Percentiles rank a stretch among this genome's conserved stretches.
Conservation (phyloP, 371 early-diverging fungal genomes). For the Apophysomyces variabilis region DNA sequence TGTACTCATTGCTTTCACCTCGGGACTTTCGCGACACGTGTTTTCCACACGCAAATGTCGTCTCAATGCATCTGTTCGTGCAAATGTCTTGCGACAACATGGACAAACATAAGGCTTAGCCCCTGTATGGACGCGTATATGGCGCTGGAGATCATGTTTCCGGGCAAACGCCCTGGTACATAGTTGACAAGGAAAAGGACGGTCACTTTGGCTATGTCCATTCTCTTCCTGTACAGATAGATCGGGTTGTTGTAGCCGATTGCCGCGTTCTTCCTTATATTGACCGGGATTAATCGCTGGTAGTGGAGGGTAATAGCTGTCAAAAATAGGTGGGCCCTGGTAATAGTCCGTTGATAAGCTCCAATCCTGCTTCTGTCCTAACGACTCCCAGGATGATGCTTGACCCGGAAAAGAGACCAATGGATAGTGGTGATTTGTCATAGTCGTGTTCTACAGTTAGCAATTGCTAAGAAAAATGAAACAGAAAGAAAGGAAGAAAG, state of each 20-base stretch:
- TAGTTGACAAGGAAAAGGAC: slow-evolving; percentile 30
- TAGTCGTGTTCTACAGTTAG: background rate
- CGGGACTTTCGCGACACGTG: slow-evolving; percentile 44
- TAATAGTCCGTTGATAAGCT: background rate
- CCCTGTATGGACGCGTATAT: slow-evolving; percentile 63
- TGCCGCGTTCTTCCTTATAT: background rate
- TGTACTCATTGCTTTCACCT: slow-evolving; percentile 51
- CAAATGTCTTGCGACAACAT: slow-evolving; percentile 64
- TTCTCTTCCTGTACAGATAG: background rate
- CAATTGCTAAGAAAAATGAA: too few relatives aligned
- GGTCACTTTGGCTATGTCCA: background rate
- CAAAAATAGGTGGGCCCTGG: too few relatives aligned
- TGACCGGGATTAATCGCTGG: background rate
- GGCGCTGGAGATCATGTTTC: slow-evolving; percentile 55
- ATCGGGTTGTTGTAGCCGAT: background rate
- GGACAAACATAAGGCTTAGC: slow-evolving; percentile 65
- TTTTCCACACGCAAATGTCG: slow-evolving; percentile 65
- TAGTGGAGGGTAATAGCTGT: background rate
- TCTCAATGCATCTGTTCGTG: slow-evolving; percentile 68
- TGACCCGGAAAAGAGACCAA: background rate
- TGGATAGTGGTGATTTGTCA: background rate
- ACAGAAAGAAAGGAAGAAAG: too few relatives aligned
- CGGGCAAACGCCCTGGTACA: slow-evolving; percentile 48
- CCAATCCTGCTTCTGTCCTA: background rate
- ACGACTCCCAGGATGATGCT: background rate